Evolutionary conservation across 2,329 filamentous ascomycete genomes (phyloP).

Genomic region (Neodidymelliopsis sp.): DNA sequence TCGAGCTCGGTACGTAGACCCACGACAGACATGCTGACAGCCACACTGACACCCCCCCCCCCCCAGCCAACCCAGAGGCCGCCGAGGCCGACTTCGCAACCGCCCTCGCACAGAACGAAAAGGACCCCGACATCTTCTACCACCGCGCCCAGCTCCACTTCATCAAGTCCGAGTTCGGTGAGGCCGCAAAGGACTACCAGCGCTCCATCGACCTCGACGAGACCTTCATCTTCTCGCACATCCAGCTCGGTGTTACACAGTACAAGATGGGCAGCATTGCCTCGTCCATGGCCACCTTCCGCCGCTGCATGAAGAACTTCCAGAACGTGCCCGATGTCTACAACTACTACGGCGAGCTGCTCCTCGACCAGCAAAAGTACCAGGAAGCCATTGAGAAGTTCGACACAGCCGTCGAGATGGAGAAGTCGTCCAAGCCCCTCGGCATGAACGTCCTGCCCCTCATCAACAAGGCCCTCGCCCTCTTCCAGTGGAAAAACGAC

Average conservation of each 20-base stretch:
- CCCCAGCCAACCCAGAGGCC: conserved; percentile 77
- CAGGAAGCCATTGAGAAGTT: conserved; percentile 97
- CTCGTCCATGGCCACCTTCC: conserved; percentile 98
- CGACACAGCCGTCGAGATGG: conserved; percentile 97
- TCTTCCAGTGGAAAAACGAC: conserved; percentile 99
- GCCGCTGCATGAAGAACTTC: conserved; percentile 97
- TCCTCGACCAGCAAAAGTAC: conserved; percentile 96
- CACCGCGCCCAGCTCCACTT: conserved; percentile 98
- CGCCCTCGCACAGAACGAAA: conserved; percentile 82
- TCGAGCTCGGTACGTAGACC: conserved; percentile 75
- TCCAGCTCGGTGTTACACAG: conserved; percentile 97
- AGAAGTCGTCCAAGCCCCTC: conserved; percentile 91
- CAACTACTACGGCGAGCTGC: conserved; percentile 98
- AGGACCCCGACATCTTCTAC: conserved; percentile 98
- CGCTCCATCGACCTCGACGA: conserved; percentile 97
- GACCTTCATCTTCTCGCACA: conserved; percentile 98
- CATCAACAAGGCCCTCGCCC: conserved; percentile 96
- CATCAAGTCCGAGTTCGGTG: conserved; percentile 91
- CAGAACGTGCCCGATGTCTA: conserved; percentile 96
- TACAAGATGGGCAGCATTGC: conserved; percentile 99
- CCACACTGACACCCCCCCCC: conserved; percentile 2
- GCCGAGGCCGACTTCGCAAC: conserved; percentile 87
- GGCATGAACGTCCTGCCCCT: conserved; percentile 97
- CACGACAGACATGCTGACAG: neutral
- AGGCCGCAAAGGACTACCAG: conserved; percentile 98